Base-by-base conservation (phyloP, 495 filamentous ascomycete species). In the Neurospora sp. region DNA sequence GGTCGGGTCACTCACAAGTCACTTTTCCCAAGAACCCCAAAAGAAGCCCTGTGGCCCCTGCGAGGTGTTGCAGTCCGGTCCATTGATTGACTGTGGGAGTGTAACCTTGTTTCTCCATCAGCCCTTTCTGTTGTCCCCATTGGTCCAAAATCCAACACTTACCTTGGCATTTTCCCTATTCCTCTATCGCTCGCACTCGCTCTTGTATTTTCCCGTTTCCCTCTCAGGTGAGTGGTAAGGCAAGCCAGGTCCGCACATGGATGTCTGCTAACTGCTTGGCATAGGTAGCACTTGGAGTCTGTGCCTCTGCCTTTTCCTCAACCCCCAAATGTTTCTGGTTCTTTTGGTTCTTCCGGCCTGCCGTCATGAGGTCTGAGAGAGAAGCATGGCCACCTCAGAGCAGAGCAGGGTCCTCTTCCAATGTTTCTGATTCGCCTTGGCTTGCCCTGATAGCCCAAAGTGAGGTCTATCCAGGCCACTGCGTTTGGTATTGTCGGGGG, bases 401-500 rank as follows among this genome's bases (percentile, higher is more conserved):
- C 38, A 20, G 42, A 46, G 42, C 42, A 46, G 42, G 42, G 42
- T 46, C 42, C 42, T 44, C 42, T 44, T 44, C 18, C 42, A 20
- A 54, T 54, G 46, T 27, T 54, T 54, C 46, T 54, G 46, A 54
- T 54, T 54, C 46, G 46, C 46, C 46, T 54, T 54, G 46, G 42
- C 44, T 49, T 49, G 44, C 44, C 44, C 44, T 20, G 44, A 49
- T 49, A 20, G 44, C 44, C 44, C 44, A 49, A 49, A 49, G 82
- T 78, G 70, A 72, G n/a, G 35, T 62, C 71, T 31, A 62, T 62
- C 54, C 49, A 60, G 54, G 54, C 54, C 54, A 62, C 23, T 62
- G 54, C 54, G 54, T 62, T 62, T 62, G 54, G 54, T 31, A 62
- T 79, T 78, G 76, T 76, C 78, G 83, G 37, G 72, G 84, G 82